phyloP scores from a whole-genome alignment of 805 yeast species.

The Yamadazyma philogaea region DNA sequence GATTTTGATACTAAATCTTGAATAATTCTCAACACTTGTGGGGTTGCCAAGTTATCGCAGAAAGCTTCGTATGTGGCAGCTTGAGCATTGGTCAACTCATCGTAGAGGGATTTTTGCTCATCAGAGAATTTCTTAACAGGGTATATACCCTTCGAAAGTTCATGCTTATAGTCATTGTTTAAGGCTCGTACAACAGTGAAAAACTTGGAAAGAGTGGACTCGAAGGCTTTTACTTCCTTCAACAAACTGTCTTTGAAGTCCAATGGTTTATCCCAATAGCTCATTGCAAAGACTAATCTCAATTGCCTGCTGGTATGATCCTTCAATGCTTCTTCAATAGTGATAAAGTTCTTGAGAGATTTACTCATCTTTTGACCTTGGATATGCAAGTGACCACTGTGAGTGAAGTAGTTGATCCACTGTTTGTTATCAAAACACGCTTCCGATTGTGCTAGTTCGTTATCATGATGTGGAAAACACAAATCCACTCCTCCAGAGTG shows the following conservation, averaged over 20 bases:
- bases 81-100: conserved; percentile 51
- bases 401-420: conserved; percentile 96
- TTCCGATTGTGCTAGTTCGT: conserved; percentile 95
- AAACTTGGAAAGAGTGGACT: conserved; percentile 73
- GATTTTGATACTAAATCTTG: conserved; percentile 66
- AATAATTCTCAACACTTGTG: conserved; percentile 63
- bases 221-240: conserved; percentile 72
- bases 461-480: conserved; percentile 99
- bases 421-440: conserved; percentile 86
- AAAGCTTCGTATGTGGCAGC: conserved; percentile 68
- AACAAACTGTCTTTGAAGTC: conserved; percentile 86
- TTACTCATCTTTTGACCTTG: conserved; percentile 99
- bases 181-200: conserved; percentile 86
- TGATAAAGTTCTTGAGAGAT: conserved; percentile 89
- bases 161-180: conserved; percentile 58
- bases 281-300: conserved; percentile 85
- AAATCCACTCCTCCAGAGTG: conserved; percentile 97
- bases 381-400: conserved; percentile 95
- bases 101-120: conserved; percentile 54
- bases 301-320: conserved; percentile 75
- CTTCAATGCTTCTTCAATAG: conserved; percentile 83
- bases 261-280: conserved; percentile 87
- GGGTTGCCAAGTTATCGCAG: conserved; percentile 85
- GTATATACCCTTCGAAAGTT: conserved; percentile 35
- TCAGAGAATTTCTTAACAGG: conserved; percentile 60